These are phyloP conservation scores for Penicillium sp. DNA, from an alignment of 2,329 filamentous ascomycete species.

Conservation along the genomic window DNA sequence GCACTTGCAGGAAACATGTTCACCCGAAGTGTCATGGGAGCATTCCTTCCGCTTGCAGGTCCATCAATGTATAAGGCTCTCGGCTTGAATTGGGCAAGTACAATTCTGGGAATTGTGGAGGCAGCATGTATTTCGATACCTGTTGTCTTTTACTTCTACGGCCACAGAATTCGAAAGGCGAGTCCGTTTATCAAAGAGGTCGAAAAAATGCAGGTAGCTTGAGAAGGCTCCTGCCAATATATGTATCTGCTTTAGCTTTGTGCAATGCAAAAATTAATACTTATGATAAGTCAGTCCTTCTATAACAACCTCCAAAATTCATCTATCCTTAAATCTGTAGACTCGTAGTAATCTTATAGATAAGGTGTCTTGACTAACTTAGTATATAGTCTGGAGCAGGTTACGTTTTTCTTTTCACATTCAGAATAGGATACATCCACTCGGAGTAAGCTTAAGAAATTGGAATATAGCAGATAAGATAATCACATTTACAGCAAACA, in stretches of 20 bases:
- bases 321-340: no score
- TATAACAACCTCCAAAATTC: no score
- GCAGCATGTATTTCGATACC: constrained; percentile 65
- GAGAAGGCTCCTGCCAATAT: background rate
- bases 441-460: no score
- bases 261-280: no score
- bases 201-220: background rate
- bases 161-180: constrained; percentile 46
- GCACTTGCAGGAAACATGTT: constrained; percentile 70
- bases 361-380: no score
- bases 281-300: no score
- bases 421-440: no score
- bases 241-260: background rate
- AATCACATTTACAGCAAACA: no score
- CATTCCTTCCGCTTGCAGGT: constrained; percentile 62
- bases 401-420: no score
- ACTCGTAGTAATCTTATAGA: no score
- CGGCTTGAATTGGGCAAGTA: constrained; percentile 67
- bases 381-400: no score
- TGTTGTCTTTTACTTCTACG: constrained; percentile 59
- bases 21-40: constrained; percentile 59
- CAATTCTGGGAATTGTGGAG: constrained; percentile 62
- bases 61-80: constrained; percentile 60
- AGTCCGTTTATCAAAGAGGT: constrained; percentile 40
- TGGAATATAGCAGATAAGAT: no score